Evolutionary conservation across 1,284 basidiomycete genomes (phyloP), one percentile per base, ranked within the genome.

Genomic region (Wolfiporia cocos): DNA sequence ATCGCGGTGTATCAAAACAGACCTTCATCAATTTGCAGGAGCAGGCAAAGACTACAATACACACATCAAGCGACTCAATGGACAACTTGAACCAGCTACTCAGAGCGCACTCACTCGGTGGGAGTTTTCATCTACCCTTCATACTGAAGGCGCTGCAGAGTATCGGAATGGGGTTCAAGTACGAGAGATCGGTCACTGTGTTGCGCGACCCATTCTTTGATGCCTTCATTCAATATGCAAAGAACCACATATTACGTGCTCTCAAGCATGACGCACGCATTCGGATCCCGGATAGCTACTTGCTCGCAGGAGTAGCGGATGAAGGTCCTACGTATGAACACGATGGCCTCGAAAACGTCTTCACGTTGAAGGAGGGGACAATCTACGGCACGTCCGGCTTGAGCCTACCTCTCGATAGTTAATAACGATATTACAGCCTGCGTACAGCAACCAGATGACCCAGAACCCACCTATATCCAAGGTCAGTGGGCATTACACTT

Each of bases 291-390:
- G 64, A 79, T 1, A 79, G 79, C 43, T 76, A 76, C 48, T 67
- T 78, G 17, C 67, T 89, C 3, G 82, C 88, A 15, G 87, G 87
- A 3, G 70, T 89, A n/a, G 81, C 83, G 5, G 86, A 88, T 54
- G 86, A 88, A 62, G 83, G 83, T 2, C 72, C 76, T 3, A 70
- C 74, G 1, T 83, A 87, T 49, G 62, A 63, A 42, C 53, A 54
- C 10, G 64, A 61, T 10, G 79, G 76, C 1, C 53, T 63, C 33
- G 55, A 72, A 34, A 69, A 81, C 46, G 73, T 84, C 1, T 81
- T 66, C 50, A 64, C 51, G n/a, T 55, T 86, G 15, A 56, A 59
- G 3, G 68, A 72, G 46, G 73, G 70, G 0, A 61, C 81, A 47
- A 78, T 86, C 5, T 86, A 74, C 50, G 84, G 83, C 82, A 53